These are phyloP conservation scores for Chlamydomonas sp. DNA, from an alignment of 139 green algal genomes.

Conservation along the genomic window DNA sequence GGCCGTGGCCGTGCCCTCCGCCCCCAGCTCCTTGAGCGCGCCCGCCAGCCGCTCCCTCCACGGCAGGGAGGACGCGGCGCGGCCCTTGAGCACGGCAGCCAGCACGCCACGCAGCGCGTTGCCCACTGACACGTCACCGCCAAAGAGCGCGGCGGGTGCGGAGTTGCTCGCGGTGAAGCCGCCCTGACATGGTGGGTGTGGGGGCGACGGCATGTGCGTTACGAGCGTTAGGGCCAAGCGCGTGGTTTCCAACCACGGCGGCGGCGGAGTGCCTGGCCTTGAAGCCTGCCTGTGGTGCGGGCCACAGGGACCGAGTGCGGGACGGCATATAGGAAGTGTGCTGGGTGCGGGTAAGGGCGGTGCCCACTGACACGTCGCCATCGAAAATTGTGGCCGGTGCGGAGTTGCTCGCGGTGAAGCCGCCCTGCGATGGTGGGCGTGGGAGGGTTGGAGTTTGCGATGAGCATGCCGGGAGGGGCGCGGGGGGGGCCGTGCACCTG, in stretches of 20 bases:
- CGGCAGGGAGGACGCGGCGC: slow-evolving; percentile 21
- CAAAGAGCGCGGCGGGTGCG: background rate
- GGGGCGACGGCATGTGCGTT: no score
- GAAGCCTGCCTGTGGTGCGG: no score
- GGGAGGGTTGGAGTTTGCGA: no score
- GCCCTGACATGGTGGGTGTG: slow-evolving; percentile 1
- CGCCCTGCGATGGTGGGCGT: background rate
- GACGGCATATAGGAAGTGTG: no score
- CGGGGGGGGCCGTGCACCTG: no score
- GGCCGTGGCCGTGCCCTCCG: slow-evolving; percentile 44
- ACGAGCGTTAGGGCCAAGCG: no score
- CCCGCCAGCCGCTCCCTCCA: slow-evolving; percentile 48
- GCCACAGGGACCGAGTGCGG: no score
- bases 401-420: background rate
- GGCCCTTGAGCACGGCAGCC: slow-evolving; percentile 44
- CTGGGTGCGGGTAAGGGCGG: slow-evolving; percentile 14
- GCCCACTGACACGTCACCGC: slow-evolving; percentile 40
- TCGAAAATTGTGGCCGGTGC: background rate
- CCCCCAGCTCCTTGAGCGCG: slow-evolving; percentile 63
- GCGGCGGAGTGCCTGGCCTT: no score
- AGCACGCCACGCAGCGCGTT: slow-evolving; percentile 46
- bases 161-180: slow-evolving; percentile 28
- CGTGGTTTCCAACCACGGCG: no score
- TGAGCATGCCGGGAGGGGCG: no score
- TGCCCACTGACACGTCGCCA: slow-evolving; percentile 42